Evolutionary conservation across 768 basidiomycete species (phyloP).

Genomic region (Cyclocybe cylindracea): DNA sequence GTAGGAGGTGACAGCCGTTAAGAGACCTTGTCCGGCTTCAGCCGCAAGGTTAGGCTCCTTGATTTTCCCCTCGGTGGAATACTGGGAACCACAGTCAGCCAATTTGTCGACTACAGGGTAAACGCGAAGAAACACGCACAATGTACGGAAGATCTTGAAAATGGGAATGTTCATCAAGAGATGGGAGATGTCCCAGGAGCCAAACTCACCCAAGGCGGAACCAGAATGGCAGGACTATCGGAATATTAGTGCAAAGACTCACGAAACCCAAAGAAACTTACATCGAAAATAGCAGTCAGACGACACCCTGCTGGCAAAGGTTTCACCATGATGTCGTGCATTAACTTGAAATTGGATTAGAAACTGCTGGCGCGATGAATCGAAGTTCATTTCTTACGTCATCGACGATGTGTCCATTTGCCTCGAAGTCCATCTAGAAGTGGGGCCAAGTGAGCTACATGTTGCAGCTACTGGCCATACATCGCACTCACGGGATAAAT

Average conservation of each 20-base stretch:
- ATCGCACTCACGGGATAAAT: constrained; percentile 81
- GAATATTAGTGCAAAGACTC: background rate
- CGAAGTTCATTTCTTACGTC: constrained; percentile 52
- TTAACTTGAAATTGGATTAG: constrained; percentile 37
- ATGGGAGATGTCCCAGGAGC: background rate
- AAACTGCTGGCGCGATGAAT: background rate
- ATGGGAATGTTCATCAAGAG: background rate
- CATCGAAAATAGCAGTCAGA: constrained; percentile 81
- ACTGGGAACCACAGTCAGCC: constrained; percentile 39
- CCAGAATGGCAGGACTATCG: constrained; percentile 86
- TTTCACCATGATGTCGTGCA: constrained; percentile 81
- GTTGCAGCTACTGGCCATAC: background rate
- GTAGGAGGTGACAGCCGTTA: constrained; percentile 79
- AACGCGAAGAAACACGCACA: constrained; percentile 33
- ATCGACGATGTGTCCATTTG: constrained; percentile 80
- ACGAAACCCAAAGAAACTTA: constrained; percentile 34
- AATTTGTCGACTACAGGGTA: background rate
- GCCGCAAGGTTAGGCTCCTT: constrained; percentile 91
- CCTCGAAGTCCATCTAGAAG: constrained; percentile 48
- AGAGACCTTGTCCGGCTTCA: constrained; percentile 84
- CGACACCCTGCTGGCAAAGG: constrained; percentile 86
- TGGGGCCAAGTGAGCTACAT: background rate
- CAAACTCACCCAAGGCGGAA: constrained; percentile 68
- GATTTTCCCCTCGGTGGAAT: constrained; percentile 93
- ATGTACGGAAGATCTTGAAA: constrained; percentile 67